phyloP scores from a whole-genome alignment of 108 stramenopile genomes.

The Stephanodiscus triporus region DNA sequence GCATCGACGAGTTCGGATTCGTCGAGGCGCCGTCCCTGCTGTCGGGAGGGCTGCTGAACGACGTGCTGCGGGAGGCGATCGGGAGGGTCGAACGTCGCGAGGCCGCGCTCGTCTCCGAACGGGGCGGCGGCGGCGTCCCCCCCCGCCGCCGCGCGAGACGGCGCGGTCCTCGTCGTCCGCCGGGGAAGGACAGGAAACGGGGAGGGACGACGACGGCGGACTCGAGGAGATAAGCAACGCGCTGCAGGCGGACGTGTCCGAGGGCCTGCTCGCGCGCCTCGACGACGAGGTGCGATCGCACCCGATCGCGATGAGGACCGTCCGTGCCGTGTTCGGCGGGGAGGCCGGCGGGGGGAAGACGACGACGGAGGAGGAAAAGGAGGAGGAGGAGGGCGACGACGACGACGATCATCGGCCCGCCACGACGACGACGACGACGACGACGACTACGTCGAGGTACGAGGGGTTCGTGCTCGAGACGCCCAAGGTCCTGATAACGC shows the following conservation, averaged over 20 bases:
- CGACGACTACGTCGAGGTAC: slow-evolving; percentile 9
- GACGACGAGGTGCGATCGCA: background rate
- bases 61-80: slow-evolving; percentile 6
- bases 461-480: slow-evolving; percentile 29
- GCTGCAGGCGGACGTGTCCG: slow-evolving; percentile 17
- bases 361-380: too few relatives aligned
- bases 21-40: slow-evolving; percentile 12
- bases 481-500: slow-evolving; percentile 15
- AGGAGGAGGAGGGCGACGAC: too few relatives aligned
- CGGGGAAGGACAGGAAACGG: background rate
- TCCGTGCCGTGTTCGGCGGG: slow-evolving; percentile 13
- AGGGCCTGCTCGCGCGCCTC: background rate
- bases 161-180: background rate
- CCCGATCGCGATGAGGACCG: background rate
- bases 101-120: too few relatives aligned
- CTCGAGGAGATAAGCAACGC: slow-evolving; percentile 23
- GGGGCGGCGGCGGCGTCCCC: too few relatives aligned
- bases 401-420: too few relatives aligned
- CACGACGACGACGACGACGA: too few relatives aligned
- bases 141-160: background rate
- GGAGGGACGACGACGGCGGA: background rate
- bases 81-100: background rate
- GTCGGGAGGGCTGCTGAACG: background rate
- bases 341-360: too few relatives aligned
- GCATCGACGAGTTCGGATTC: slow-evolving; percentile 23